Evolutionary conservation across 805 yeast species (phyloP).

Genomic region (Kazachstania martiniae): DNA sequence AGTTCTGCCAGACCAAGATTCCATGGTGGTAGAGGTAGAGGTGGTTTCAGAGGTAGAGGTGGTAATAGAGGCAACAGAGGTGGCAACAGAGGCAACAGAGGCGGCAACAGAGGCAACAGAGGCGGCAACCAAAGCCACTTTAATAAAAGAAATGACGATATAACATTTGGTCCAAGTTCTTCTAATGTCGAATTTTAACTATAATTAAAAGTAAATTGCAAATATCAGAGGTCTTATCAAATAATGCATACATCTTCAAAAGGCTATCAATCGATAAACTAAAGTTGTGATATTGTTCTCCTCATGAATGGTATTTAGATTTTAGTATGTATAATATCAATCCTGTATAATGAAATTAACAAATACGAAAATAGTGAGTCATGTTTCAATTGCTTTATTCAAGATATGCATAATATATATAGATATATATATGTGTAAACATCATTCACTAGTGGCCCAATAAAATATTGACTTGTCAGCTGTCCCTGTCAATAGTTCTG

Average conservation of each 20-base stretch:
- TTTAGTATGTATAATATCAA: no score
- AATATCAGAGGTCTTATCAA: no score
- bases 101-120: constrained; percentile 10
- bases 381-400: no score
- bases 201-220: no score
- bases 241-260: no score
- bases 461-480: constrained; percentile 9
- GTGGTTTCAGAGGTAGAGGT: constrained; percentile 27
- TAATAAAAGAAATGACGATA: constrained; percentile 8
- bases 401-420: no score
- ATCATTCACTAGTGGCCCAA: not conserved
- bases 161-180: not conserved
- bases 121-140: constrained; percentile 7
- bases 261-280: no score
- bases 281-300: no score
- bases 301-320: no score
- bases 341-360: no score
- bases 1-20: constrained; percentile 37
- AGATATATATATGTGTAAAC: not conserved
- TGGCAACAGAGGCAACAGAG: constrained; percentile 16
- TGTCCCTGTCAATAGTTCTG: constrained; percentile 9
- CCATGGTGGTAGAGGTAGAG: constrained; percentile 27
- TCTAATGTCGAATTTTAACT: not conserved
- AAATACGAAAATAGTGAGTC: no score
- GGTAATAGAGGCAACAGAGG: constrained; percentile 11